A percentile compares a stretch with the other conserved stretches of the same genome.
These are phyloP conservation scores for Tylopilus balloui DNA, from an alignment of 768 basidiomycete species.

Conservation along the genomic window DNA sequence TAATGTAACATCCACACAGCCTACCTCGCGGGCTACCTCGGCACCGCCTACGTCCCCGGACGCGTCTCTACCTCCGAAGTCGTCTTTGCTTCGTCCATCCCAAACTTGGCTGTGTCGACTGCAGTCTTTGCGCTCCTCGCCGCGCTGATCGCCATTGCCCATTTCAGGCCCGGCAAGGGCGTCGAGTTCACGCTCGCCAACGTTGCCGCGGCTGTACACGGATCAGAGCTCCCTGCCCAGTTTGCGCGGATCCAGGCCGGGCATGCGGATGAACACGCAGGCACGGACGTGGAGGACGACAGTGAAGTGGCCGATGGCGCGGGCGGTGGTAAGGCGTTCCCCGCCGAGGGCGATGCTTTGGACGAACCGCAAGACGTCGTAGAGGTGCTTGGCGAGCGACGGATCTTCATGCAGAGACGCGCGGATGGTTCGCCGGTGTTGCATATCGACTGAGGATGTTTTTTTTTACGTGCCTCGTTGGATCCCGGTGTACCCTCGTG, in stretches of 20 bases:
- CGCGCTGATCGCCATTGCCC: constrained; percentile 15
- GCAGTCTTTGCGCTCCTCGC: constrained; percentile 23
- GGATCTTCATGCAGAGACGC: constrained; percentile 16
- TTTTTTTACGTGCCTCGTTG: too few species aligned
- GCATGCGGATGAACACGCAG: background rate
- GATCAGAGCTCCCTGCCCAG: constrained; percentile 23
- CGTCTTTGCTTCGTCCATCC: constrained; percentile 26
- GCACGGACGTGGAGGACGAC: background rate
- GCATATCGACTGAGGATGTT: constrained; percentile 14
- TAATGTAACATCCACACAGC: background rate
- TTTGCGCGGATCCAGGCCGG: constrained; percentile 5
- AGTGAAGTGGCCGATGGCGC: background rate
- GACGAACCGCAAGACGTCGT: background rate
- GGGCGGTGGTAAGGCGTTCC: background rate
- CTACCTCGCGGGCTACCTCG: constrained; percentile 21
- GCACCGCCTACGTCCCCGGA: constrained; percentile 29
- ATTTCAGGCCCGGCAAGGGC: constrained; percentile 24
- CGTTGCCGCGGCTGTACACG: constrained; percentile 20
- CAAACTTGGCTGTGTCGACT: constrained; percentile 24
- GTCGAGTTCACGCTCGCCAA: constrained; percentile 23
- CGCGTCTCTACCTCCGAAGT: constrained; percentile 17
- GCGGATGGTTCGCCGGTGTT: constrained; percentile 18
- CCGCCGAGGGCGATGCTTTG: background rate
- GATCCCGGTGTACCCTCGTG: too few species aligned
- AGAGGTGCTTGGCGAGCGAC: constrained; percentile 6